Evolutionary conservation across 2,329 filamentous ascomycete species (phyloP).

Genomic region (Fusarium pilosicola): DNA sequence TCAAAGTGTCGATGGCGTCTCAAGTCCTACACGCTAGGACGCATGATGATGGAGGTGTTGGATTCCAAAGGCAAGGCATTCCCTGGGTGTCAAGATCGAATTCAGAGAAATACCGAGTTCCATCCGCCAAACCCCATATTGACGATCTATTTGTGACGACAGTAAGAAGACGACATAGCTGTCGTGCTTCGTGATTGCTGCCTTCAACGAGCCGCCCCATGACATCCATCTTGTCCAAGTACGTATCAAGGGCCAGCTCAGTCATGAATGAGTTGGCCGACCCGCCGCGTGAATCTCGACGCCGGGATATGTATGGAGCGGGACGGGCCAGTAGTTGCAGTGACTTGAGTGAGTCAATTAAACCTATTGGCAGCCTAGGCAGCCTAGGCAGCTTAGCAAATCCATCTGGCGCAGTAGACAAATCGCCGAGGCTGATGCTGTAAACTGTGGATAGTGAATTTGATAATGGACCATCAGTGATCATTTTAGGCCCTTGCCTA

Average conservation of each 20-base stretch:
- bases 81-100: background rate
- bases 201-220: background rate
- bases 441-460: slow-evolving; percentile 19
- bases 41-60: background rate
- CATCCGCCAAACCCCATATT: background rate
- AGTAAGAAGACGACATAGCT: background rate
- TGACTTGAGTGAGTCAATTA: slow-evolving; percentile 14
- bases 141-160: background rate
- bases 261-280: slow-evolving; percentile 31
- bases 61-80: slow-evolving; percentile 4
- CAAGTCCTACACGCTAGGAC: slow-evolving; percentile 5
- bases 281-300: slow-evolving; percentile 12
- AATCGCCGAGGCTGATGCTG: slow-evolving; percentile 22
- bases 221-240: background rate
- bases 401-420: slow-evolving; percentile 12
- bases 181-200: background rate
- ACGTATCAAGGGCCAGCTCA: slow-evolving; percentile 20
- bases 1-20: slow-evolving; percentile 5
- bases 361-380: slow-evolving; percentile 4
- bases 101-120: background rate
- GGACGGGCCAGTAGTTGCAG: slow-evolving; percentile 6
- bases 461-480: slow-evolving; percentile 3
- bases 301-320: slow-evolving; percentile 5
- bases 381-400: background rate
- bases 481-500: slow-evolving; percentile 11